Base-by-base conservation (phyloP, 352 stramenopile species). In the Globisporangium perplexum region DNA sequence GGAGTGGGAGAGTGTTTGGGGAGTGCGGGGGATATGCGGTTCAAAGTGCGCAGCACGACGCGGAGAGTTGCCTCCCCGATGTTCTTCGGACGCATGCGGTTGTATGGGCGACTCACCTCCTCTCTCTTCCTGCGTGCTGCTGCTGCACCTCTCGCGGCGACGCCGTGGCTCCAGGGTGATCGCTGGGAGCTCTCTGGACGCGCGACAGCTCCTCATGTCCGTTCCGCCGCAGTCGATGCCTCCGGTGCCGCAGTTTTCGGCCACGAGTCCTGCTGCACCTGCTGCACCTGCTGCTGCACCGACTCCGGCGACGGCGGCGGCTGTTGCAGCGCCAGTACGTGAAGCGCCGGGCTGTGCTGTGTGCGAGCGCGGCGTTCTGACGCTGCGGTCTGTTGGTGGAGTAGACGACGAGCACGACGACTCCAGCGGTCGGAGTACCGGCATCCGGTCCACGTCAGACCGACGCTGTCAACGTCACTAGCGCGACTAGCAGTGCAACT, bases 211-310 rank as follows among this genome's bases (percentile, higher is more conserved):
- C 72, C 68, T 69, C 63, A 86, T 86, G 77, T 83, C 76, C 50
- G 62, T 68, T 63, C 76, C 72, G 50, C 66, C 77, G 59, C 80
- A 84, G 64, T 82, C 77, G 52, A 88, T 91, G 76, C 72, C 76
- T 58, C 65, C 80, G 60, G 73, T 80, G 63, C 77, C 80, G 63
- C 72, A 91, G 63, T 83, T 87, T 86, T 38, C 33, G 33, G 74
- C 74, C 62, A 58, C 69, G 43, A 74, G 69, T 60, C 58, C 69
- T 49, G 55, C 67, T 55, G 55, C 67, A n/a, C n/a, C n/a, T n/a
- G n/a, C n/a, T n/a, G n/a, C n/a, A n/a, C n/a, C n/a, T n/a, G n/a
- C n/a, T 55, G 62, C 55, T 52, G 38, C 38, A 18, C 60, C 71
- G 60, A 64, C 77, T 49, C 64, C 76, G 55, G 63, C 69, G 59